Evolutionary conservation across 306 rosid genomes (phyloP), one percentile per base, ranked within the genome.

Genomic region (Castanea sativa): DNA sequence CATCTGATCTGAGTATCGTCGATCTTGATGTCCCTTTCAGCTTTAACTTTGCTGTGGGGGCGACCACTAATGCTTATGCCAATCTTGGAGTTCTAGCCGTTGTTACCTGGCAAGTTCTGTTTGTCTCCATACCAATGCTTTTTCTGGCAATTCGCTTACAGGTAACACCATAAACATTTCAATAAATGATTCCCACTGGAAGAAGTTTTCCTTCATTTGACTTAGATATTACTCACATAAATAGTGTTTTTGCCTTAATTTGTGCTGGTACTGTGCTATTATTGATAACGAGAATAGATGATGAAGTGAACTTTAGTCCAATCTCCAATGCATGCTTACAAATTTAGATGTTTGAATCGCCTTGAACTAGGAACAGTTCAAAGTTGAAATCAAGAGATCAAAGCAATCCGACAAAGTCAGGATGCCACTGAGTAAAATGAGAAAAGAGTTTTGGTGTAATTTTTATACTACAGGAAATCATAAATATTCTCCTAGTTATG

Each of bases 101-200:
- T 58, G 89, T 95, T 56, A 92, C 97, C 13, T 92, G 98, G 98
- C 98, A 95, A 85, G 96, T 95, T 21, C 80, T 92, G 78, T 91
- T 95, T 83, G 90, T 95, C 73, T 92, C 97, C 58, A 67, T 95
- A 78, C 97, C 98, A 5, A 88, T 85, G 85, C 69, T 95, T 80
- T 81, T 20, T 79, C 55, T 92, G 33, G 91, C 99, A 20, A 69
- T 91, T 77, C 79, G 78, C 59, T 75, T 95, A 77, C 97, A 94
- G 97, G 99, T 94, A 86, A 85, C 27, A 21, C 61, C 64, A 58
- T 20, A 20, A 23, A 70, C 21, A 21, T 29, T 58, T 69, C 77
- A 23, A 51, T 32, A 5, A 14, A 32, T 32, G 76, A 75, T 41
- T 56, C 58, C 53, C 56, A 67, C 14, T 18, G 51, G 13, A 6